Evolutionary conservation across 139 green algal genomes (phyloP).

Genomic region (Volvox reticuliferus): DNA sequence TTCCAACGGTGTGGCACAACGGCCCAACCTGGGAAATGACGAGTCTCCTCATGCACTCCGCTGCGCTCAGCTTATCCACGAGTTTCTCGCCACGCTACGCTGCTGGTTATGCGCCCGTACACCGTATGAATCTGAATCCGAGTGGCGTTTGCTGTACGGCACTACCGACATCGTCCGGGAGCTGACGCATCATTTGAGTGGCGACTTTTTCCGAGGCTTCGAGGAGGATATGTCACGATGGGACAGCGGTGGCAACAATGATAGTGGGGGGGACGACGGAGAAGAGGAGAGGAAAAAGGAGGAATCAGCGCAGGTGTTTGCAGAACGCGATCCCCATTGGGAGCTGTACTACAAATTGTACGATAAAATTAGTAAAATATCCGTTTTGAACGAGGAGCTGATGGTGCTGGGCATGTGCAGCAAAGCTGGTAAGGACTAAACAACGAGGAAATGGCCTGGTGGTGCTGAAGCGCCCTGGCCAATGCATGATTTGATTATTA

Average conservation of each 20-base stretch:
- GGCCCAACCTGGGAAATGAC: conserved; percentile 26
- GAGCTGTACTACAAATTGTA: conserved; percentile 33
- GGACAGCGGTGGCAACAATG: conserved; percentile 12
- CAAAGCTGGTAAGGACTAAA: conserved; percentile 12
- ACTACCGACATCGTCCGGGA: background rate
- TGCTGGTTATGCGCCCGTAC: conserved; percentile 8
- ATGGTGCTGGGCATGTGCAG: background rate
- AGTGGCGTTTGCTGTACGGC: conserved; percentile 19
- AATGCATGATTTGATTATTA: too few species aligned
- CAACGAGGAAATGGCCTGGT: too few species aligned
- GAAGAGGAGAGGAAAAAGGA: background rate
- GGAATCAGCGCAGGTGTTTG: background rate
- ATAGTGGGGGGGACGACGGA: background rate
- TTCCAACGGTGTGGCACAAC: background rate
- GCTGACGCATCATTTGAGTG: background rate
- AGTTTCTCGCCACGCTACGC: background rate
- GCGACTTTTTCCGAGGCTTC: conserved; percentile 10
- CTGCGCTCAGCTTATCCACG: background rate
- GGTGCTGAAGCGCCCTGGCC: too few species aligned
- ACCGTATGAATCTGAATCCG: conserved; percentile 6
- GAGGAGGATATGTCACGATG: background rate
- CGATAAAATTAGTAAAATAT: background rate
- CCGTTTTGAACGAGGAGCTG: conserved; percentile 9
- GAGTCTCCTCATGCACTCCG: background rate
- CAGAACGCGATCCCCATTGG: conserved; percentile 3